Evolutionary conservation across 371 early-diverging fungal genomes (phyloP).

Genomic region (Apophysomyces ossiformis): DNA sequence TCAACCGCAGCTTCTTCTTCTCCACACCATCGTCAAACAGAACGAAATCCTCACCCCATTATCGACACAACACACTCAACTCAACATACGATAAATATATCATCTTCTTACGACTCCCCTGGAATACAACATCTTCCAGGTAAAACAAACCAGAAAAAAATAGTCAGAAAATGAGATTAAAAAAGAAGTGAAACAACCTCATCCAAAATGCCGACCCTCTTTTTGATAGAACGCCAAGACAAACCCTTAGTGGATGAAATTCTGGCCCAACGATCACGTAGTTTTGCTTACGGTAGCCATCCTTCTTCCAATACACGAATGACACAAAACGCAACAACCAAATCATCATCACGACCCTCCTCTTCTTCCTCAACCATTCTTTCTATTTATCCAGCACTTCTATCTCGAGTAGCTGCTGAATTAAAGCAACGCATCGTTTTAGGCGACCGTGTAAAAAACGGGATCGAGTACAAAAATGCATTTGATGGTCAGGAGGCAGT

Average conservation of each 20-base stretch:
- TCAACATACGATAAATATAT: neutral
- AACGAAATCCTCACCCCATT: conserved; percentile 3
- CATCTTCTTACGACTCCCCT: conserved; percentile 14
- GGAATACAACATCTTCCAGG: conserved; percentile 13
- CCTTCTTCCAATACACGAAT: neutral
- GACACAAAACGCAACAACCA: neutral
- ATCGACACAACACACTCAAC: neutral
- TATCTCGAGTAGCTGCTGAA: conserved; percentile 79
- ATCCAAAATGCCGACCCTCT: neutral
- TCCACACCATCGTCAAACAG: neutral
- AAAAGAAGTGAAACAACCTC: neutral
- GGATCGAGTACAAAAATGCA: conserved; percentile 79
- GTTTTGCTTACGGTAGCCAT: conserved; percentile 35
- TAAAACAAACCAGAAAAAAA: neutral
- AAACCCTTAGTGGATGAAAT: conserved; percentile 2
- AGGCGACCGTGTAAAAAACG: conserved; percentile 71
- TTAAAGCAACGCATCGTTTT: conserved; percentile 59
- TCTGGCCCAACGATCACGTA: conserved; percentile 36
- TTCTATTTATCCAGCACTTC: conserved; percentile 64
- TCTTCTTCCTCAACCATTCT: neutral
- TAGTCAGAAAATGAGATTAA: neutral
- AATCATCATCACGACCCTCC: conserved; percentile 1
- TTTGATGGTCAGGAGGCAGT: conserved; percentile 87
- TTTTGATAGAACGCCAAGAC: conserved; percentile 11
- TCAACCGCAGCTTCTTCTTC: conserved; percentile 1